Percentiles rank a stretch among this genome's conserved stretches.
Evolutionary conservation across 1,139 yeast species (phyloP).

Genomic region (Yamadazyma kanchanaburiensis): DNA sequence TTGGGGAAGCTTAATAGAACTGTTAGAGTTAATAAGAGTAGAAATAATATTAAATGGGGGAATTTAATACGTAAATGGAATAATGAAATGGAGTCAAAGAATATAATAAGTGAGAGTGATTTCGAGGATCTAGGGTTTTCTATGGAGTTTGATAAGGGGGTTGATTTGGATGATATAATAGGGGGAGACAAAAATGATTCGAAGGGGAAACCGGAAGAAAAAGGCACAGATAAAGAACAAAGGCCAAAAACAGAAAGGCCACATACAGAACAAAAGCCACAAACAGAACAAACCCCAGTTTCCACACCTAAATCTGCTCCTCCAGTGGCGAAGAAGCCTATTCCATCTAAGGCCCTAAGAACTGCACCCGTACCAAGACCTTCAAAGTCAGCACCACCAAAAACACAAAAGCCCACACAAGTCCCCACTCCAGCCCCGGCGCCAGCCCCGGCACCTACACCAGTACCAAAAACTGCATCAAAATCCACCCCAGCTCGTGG

Average conservation of each 20-base stretch:
- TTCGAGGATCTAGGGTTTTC: slow-evolving; percentile 31
- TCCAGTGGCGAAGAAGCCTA: no score
- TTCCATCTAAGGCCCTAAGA: no score
- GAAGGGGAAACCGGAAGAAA: background rate
- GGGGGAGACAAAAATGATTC: slow-evolving; percentile 2
- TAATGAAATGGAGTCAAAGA: slow-evolving; percentile 9
- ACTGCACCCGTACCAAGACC: background rate
- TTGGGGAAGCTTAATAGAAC: slow-evolving; percentile 26
- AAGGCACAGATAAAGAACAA: background rate
- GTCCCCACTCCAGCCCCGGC: no score
- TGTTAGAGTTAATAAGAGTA: slow-evolving; percentile 34
- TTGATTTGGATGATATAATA: slow-evolving; percentile 14
- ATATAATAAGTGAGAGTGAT: slow-evolving; percentile 33
- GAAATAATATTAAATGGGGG: slow-evolving; percentile 25
- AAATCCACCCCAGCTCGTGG: no score
- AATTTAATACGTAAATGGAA: slow-evolving; percentile 11
- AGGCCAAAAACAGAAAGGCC: background rate
- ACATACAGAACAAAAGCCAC: background rate
- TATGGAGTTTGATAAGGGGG: slow-evolving; percentile 17
- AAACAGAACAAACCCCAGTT: background rate
- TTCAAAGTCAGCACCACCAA: background rate
- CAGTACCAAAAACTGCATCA: background rate
- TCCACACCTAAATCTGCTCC: background rate
- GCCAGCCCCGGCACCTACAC: no score
- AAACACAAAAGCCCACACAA: no score